phyloP scores from a whole-genome alignment of 495 filamentous ascomycete genomes.

The Penicillium malachiteum region DNA sequence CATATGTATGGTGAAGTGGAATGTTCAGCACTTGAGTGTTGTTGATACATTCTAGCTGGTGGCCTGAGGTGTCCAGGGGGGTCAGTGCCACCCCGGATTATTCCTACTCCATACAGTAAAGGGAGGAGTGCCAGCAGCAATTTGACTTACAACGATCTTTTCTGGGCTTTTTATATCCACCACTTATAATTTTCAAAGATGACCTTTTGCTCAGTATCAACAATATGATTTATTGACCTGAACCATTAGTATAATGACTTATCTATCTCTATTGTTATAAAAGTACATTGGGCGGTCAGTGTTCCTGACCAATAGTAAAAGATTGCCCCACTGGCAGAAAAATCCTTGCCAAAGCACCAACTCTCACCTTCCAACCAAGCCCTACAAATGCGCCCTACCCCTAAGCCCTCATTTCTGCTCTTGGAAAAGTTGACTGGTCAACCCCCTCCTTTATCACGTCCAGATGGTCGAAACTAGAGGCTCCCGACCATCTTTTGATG shows the following conservation, averaged over 20 bases:
- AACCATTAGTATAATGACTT: too few relatives aligned
- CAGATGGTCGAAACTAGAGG: conserved; percentile 38
- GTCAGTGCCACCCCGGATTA: too few relatives aligned
- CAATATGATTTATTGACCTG: too few relatives aligned
- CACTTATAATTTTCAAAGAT: too few relatives aligned
- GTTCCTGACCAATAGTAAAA: background rate
- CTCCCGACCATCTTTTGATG: conserved; percentile 32
- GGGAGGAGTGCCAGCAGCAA: too few relatives aligned
- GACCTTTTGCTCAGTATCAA: too few relatives aligned
- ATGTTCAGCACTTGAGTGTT: too few relatives aligned
- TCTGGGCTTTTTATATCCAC: too few relatives aligned
- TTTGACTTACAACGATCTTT: too few relatives aligned
- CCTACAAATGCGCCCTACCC: conserved; percentile 48
- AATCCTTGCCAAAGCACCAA: conserved; percentile 19
- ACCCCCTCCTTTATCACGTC: conserved; percentile 21
- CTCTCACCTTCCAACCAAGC: conserved; percentile 20
- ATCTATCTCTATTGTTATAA: too few relatives aligned
- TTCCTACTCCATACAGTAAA: background rate
- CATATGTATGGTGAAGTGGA: too few relatives aligned
- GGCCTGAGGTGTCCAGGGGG: background rate
- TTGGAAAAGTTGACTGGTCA: conserved; percentile 38
- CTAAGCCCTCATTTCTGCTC: conserved; percentile 57
- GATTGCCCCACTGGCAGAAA: conserved; percentile 18
- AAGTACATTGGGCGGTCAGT: background rate
- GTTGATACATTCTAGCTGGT: background rate